A percentile compares a stretch with the other conserved stretches of the same genome.
These are phyloP conservation scores for Daldinia caldariorum DNA, from an alignment of 495 filamentous ascomycete species.

Conservation along the genomic window DNA sequence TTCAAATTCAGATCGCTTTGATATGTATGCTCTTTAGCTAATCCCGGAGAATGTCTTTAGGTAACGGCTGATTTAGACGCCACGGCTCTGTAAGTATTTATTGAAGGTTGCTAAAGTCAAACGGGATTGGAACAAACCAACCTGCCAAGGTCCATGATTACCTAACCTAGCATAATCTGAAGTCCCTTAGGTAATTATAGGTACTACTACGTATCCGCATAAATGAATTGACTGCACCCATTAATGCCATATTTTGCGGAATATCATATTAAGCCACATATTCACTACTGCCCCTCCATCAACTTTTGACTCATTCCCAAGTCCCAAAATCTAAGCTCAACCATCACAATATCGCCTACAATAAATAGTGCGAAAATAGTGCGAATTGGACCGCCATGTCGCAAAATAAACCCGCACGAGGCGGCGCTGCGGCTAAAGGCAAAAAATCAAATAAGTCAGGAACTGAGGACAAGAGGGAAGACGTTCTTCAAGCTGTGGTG, in stretches of 20 bases:
- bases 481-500: conserved; percentile 90
- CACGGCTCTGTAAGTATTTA: background rate
- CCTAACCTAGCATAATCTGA: background rate
- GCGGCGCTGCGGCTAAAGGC: conserved; percentile 55
- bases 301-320: conserved; percentile 29
- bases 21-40: background rate
- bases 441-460: conserved; percentile 65
- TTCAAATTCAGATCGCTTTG: background rate
- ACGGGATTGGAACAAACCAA: background rate
- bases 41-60: no score
- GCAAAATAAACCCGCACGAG: conserved; percentile 55
- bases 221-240: background rate
- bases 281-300: conserved; percentile 31
- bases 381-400: conserved; percentile 50
- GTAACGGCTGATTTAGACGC: no score
- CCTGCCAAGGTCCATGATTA: background rate
- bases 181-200: background rate
- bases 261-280: conserved; percentile 5
- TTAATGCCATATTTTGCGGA: background rate
- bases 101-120: background rate
- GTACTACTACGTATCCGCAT: background rate
- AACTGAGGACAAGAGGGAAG: conserved; percentile 76
- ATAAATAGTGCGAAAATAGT: background rate
- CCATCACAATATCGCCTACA: conserved; percentile 1
- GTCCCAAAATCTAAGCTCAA: conserved; percentile 11